phyloP scores from a whole-genome alignment of 768 basidiomycete genomes.

The Mrakia gelida region DNA sequence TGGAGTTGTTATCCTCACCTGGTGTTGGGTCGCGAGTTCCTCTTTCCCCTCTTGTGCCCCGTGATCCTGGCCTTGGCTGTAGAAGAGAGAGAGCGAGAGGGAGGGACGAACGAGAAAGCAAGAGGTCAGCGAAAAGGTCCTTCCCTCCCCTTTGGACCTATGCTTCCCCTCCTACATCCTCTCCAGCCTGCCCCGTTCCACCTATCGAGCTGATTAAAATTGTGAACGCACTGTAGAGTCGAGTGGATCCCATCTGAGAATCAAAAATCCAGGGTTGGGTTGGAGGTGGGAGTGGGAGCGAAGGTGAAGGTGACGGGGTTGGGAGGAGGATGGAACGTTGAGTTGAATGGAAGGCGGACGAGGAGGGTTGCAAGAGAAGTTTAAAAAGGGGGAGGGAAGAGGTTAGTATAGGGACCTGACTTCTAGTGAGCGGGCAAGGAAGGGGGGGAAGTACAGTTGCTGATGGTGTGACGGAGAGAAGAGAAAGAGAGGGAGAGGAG shows the following conservation, averaged over 20 bases:
- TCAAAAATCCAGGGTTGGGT: not conserved
- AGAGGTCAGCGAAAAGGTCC: not conserved
- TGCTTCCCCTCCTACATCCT: no score
- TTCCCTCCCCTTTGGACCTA: not conserved
- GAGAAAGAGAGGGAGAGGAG: not conserved
- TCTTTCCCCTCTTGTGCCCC: conserved; percentile 97
- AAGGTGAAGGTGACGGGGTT: conserved; percentile 1
- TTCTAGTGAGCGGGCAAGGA: not conserved
- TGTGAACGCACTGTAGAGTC: conserved; percentile 29
- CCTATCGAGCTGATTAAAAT: not conserved
- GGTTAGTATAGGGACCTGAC: not conserved
- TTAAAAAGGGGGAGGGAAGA: not conserved
- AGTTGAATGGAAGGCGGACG: not conserved
- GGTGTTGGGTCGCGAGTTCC: conserved; percentile 92
- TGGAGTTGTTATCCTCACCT: conserved; percentile 45
- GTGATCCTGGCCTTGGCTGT: conserved; percentile 83
- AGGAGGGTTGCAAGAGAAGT: not conserved
- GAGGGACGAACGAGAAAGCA: not conserved
- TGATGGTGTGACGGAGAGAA: not conserved
- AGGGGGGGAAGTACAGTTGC: not conserved
- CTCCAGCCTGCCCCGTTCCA: not conserved
- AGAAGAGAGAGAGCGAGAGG: not conserved
- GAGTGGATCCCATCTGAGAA: conserved; percentile 33
- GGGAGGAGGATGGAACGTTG: not conserved
- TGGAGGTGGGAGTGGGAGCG: not conserved